These are phyloP conservation scores for Artemisia argyi DNA, from an alignment of 129 eudicot species.

Conservation along the genomic window DNA sequence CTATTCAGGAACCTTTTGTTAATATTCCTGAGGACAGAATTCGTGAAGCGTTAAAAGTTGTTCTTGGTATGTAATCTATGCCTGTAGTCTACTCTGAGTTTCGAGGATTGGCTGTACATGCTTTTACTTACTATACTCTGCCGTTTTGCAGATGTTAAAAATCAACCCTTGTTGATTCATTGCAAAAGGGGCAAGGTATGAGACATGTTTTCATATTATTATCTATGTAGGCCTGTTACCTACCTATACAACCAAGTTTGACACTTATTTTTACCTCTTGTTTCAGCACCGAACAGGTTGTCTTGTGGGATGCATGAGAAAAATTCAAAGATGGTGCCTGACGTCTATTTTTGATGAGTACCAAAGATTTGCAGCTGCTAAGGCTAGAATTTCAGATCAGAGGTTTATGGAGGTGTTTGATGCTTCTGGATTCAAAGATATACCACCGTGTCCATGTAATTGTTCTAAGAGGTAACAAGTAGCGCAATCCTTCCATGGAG, in stretches of 20 bases:
- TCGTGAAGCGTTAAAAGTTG: slow-evolving; percentile 81
- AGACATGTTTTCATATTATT: slow-evolving; percentile 4
- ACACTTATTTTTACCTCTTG: slow-evolving; percentile 15
- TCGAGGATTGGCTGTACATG: neutral
- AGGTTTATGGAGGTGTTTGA: slow-evolving; percentile 91
- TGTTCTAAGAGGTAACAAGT: slow-evolving; percentile 47
- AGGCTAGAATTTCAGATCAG: slow-evolving; percentile 85
- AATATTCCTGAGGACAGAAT: slow-evolving; percentile 81
- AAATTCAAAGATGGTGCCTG: slow-evolving; percentile 81
- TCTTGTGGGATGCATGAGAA: slow-evolving; percentile 84
- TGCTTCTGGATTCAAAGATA: slow-evolving; percentile 53
- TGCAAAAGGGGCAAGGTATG: slow-evolving; percentile 97
- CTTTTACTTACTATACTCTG: slow-evolving; percentile 14
- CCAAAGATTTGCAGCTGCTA: slow-evolving; percentile 92
- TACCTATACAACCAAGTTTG: neutral
- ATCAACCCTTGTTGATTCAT: slow-evolving; percentile 84
- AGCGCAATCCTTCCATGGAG: slow-evolving; percentile 1
- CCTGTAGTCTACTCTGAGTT: neutral
- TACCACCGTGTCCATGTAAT: slow-evolving; percentile 54
- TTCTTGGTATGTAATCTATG: slow-evolving; percentile 54
- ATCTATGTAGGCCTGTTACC: neutral
- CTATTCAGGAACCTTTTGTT: slow-evolving; percentile 79
- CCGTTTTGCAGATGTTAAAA: slow-evolving; percentile 59
- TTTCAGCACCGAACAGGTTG: slow-evolving; percentile 93
- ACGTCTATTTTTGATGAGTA: slow-evolving; percentile 88